A percentile compares a stretch with the other conserved stretches of the same genome.
These are phyloP conservation scores for Fusarium sp. DNA, from an alignment of 2,329 filamentous ascomycete species.

Conservation along the genomic window DNA sequence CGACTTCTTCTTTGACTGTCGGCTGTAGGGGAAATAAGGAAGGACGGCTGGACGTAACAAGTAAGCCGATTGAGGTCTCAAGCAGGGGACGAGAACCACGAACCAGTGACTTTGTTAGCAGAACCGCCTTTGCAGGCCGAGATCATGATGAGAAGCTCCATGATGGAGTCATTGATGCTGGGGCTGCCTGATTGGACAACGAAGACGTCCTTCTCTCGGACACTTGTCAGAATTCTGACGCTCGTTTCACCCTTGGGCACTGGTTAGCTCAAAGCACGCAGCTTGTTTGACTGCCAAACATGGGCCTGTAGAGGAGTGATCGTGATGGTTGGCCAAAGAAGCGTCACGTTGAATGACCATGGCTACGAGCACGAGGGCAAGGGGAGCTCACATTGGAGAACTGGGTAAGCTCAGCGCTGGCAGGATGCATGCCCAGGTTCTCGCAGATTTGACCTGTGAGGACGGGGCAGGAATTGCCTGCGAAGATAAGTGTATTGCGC, in stretches of 20 bases:
- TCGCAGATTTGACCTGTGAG: conserved; percentile 73
- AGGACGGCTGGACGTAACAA: conserved; percentile 71
- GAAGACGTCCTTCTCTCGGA: conserved; percentile 98
- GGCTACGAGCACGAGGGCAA: conserved; percentile 20
- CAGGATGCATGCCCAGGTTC: conserved; percentile 72
- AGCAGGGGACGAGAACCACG: conserved; percentile 43
- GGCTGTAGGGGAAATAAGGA: conserved; percentile 98
- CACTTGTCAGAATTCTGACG: conserved; percentile 75
- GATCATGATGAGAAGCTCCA: conserved; percentile 99
- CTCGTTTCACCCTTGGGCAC: conserved; percentile 70
- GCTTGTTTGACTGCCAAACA: conserved; percentile 5
- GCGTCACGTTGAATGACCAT: conserved; percentile 10
- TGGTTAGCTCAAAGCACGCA: conserved; percentile 33
- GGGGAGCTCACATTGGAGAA: conserved; percentile 72
- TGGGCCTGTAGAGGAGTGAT: neutral
- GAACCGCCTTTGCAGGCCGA: conserved; percentile 98
- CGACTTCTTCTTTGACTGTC: conserved; percentile 99
- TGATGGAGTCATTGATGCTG: conserved; percentile 98
- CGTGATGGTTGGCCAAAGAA: conserved; percentile 17
- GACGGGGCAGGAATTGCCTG: conserved; percentile 72
- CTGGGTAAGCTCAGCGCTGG: conserved; percentile 72
- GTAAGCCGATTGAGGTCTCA: conserved; percentile 28
- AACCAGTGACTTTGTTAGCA: conserved; percentile 95
- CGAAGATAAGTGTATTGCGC: conserved; percentile 74
- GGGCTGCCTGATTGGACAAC: conserved; percentile 96